Percentiles rank a stretch among this genome's conserved stretches.
phyloP scores from a whole-genome alignment of 2,329 filamentous ascomycete genomes.

The Colletotrichum neosansevieriae region DNA sequence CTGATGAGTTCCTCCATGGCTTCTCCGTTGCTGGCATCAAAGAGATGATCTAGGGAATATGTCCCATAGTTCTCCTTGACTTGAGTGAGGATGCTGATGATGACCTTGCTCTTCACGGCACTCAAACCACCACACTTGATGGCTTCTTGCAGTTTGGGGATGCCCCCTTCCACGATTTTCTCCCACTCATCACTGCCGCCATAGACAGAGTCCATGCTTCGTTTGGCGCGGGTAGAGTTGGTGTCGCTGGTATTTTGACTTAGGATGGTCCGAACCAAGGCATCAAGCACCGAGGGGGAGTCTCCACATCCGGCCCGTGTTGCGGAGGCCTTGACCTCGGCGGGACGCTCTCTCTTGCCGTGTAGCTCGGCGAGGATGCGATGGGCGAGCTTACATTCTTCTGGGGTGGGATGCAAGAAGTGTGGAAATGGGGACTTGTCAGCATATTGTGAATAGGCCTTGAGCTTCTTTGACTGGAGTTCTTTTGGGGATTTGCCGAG shows the following conservation, averaged over 20 bases:
- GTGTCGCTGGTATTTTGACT: constrained; percentile 65
- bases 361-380: constrained; percentile 73
- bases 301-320: constrained; percentile 72
- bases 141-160: constrained; percentile 62
- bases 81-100: constrained; percentile 76
- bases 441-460: constrained; percentile 55
- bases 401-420: constrained; percentile 72
- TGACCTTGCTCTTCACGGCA: constrained; percentile 78
- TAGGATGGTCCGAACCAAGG: constrained; percentile 64
- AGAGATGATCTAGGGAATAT: constrained; percentile 64
- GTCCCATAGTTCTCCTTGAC: constrained; percentile 60
- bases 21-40: constrained; percentile 55
- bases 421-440: constrained; percentile 73
- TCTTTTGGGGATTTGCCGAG: constrained; percentile 37
- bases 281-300: constrained; percentile 63
- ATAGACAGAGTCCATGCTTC: constrained; percentile 59
- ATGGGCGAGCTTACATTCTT: constrained; percentile 78
- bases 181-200: constrained; percentile 58
- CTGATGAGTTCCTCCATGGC: constrained; percentile 63
- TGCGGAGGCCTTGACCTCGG: constrained; percentile 70
- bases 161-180: constrained; percentile 54
- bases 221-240: constrained; percentile 71
- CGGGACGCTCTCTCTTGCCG: constrained; percentile 72
- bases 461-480: constrained; percentile 58
- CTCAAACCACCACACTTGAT: constrained; percentile 80